Evolutionary conservation across 192 early-diverging fungal species (phyloP).

Genomic region (Backusella circina): DNA sequence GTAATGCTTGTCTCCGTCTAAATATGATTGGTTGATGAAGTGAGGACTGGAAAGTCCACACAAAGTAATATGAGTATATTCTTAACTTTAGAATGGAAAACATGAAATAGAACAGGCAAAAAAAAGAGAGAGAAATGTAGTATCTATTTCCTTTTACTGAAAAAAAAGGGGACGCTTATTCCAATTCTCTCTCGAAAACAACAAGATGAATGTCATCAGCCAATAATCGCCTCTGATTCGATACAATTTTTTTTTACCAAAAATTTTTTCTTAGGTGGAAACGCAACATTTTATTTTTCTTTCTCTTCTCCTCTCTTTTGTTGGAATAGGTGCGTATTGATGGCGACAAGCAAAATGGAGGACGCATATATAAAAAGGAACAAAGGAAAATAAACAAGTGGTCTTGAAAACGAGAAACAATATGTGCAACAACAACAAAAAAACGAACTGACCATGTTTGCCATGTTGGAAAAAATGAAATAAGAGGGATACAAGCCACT

Average conservation of each 20-base stretch:
- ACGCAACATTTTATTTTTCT: conserved; percentile 1
- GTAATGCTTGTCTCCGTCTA: too few relatives aligned
- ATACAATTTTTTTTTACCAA: neutral
- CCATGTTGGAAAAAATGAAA: neutral
- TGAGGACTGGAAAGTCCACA: too few relatives aligned
- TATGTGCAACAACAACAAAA: neutral
- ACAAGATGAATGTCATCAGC: neutral
- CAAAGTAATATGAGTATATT: too few relatives aligned
- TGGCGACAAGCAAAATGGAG: neutral
- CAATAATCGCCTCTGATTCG: neutral
- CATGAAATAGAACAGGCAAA: too few relatives aligned
- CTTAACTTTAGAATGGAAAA: too few relatives aligned
- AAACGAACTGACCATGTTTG: neutral
- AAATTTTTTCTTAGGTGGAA: neutral
- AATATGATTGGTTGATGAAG: too few relatives aligned
- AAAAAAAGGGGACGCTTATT: too few relatives aligned
- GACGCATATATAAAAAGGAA: neutral
- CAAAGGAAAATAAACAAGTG: neutral
- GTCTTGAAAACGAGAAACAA: neutral
- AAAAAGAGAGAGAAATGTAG: neutral
- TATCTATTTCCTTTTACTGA: too few relatives aligned
- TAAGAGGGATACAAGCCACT: neutral
- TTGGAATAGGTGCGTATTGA: conserved; percentile 6
- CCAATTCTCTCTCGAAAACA: neutral
- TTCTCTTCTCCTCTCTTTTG: conserved; percentile 1